Conservation (phyloP, 2,329 filamentous ascomycete species). For the Arthroderma uncinatum region DNA sequence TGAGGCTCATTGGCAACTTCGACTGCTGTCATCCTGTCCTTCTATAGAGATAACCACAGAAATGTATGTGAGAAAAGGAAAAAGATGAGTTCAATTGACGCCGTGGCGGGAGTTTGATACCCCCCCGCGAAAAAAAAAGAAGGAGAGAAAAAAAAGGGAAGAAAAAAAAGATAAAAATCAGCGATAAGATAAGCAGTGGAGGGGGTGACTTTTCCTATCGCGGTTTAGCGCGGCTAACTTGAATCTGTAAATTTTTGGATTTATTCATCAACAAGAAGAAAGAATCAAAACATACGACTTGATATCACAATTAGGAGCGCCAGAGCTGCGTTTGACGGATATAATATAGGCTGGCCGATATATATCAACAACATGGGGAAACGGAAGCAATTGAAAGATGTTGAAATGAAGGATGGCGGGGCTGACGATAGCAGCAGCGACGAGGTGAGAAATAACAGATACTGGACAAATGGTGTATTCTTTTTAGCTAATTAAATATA, state of each 20-base stretch:
- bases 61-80: not conserved
- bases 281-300: too few relatives aligned
- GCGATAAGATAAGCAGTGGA: constrained; percentile 7
- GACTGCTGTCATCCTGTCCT: constrained; percentile 15
- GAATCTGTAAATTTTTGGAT: not conserved
- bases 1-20: constrained; percentile 20
- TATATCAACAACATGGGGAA: constrained; percentile 36
- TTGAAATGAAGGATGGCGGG: constrained; percentile 33
- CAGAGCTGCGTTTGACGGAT: too few relatives aligned
- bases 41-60: not conserved
- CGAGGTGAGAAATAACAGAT: constrained; percentile 22
- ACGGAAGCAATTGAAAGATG: constrained; percentile 39
- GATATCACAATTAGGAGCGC: too few relatives aligned
- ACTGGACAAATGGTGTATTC: not conserved
- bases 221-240: constrained; percentile 6
- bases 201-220: constrained; percentile 5
- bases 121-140: constrained; percentile 4
- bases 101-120: constrained; percentile 6
- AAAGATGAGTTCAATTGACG: not conserved
- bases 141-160: not conserved
- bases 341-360: not conserved
- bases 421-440: constrained; percentile 32
- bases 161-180: not conserved
- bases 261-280: not conserved
- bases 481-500: not conserved